phyloP scores from a whole-genome alignment of 2,329 filamentous ascomycete species.

The Cordyceps fumosorosea region DNA sequence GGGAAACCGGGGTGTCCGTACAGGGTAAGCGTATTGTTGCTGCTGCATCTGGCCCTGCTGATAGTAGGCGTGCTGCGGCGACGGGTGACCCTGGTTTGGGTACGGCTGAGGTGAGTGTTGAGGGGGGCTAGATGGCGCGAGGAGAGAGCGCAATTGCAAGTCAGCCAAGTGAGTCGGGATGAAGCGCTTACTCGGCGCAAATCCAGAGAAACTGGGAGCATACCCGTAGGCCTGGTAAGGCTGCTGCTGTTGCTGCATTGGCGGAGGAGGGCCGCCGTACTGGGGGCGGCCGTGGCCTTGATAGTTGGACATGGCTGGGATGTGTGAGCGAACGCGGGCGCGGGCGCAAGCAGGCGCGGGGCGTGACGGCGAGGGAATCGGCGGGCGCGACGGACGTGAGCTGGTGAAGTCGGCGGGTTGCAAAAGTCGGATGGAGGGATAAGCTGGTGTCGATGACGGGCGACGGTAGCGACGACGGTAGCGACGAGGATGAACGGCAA shows the following conservation, averaged over 20 bases:
- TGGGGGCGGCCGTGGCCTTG: slow-evolving; percentile 7
- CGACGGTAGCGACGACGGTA: background rate
- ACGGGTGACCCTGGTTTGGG: slow-evolving; percentile 33
- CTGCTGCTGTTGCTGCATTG: slow-evolving; percentile 5
- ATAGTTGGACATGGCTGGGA: slow-evolving; percentile 8
- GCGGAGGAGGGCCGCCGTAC: slow-evolving; percentile 8
- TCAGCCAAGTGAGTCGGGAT: background rate
- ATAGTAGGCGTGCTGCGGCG: slow-evolving; percentile 37
- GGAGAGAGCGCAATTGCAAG: background rate
- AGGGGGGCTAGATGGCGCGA: slow-evolving; percentile 1
- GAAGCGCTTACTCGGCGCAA: background rate
- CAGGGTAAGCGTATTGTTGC: slow-evolving; percentile 38
- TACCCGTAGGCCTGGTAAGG: slow-evolving; percentile 9
- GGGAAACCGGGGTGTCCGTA: slow-evolving; percentile 17
- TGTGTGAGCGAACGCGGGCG: too few species aligned
- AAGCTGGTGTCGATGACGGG: background rate
- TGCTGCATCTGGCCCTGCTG: slow-evolving; percentile 42
- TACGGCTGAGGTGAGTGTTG: slow-evolving; percentile 24
- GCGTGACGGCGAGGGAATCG: background rate
- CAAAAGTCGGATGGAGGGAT: background rate
- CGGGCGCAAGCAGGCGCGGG: too few species aligned
- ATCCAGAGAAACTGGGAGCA: background rate
- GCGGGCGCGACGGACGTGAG: background rate
- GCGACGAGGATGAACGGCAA: background rate
- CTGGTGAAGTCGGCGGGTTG: background rate